These are phyloP conservation scores for Fomitopsis serialis DNA, from an alignment of 768 basidiomycete species.

Conservation along the genomic window DNA sequence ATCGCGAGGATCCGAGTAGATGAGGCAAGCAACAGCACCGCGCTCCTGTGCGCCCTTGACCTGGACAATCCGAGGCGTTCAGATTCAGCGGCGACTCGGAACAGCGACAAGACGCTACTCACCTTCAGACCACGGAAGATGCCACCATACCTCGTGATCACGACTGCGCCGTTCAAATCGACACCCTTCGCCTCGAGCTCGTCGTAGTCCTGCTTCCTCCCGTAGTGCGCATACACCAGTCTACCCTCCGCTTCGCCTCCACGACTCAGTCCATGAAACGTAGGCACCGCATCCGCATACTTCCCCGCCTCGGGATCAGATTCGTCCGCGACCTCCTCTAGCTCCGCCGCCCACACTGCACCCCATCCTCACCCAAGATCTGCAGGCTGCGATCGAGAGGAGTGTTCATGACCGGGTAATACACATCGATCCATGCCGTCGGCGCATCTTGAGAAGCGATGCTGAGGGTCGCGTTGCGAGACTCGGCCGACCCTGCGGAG, in stretches of 20 bases:
- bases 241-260: slow-evolving; percentile 71
- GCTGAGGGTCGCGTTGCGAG: slow-evolving; percentile 60
- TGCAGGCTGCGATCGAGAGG: slow-evolving; percentile 64
- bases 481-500: slow-evolving; percentile 61
- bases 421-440: slow-evolving; percentile 78
- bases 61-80: slow-evolving; percentile 27
- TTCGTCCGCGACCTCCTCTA: slow-evolving; percentile 70
- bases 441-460: slow-evolving; percentile 42
- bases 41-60: slow-evolving; percentile 79
- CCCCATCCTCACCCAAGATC: slow-evolving; percentile 53
- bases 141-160: slow-evolving; percentile 70
- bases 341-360: slow-evolving; percentile 61
- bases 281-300: slow-evolving; percentile 59
- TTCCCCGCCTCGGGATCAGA: slow-evolving; percentile 68
- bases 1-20: slow-evolving; percentile 84
- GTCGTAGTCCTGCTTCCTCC: slow-evolving; percentile 68
- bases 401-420: slow-evolving; percentile 85
- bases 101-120: slow-evolving; percentile 3
- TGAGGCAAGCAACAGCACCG: slow-evolving; percentile 72
- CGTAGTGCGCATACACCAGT: slow-evolving; percentile 78
- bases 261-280: slow-evolving; percentile 85
- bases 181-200: slow-evolving; percentile 56
- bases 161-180: slow-evolving; percentile 73
- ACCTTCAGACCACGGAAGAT: slow-evolving; percentile 87
- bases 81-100: neutral